Percentiles rank a stretch among this genome's conserved stretches.
Conservation (phyloP, 2,329 filamentous ascomycete species). For the Epichloe brachyelytri region DNA sequence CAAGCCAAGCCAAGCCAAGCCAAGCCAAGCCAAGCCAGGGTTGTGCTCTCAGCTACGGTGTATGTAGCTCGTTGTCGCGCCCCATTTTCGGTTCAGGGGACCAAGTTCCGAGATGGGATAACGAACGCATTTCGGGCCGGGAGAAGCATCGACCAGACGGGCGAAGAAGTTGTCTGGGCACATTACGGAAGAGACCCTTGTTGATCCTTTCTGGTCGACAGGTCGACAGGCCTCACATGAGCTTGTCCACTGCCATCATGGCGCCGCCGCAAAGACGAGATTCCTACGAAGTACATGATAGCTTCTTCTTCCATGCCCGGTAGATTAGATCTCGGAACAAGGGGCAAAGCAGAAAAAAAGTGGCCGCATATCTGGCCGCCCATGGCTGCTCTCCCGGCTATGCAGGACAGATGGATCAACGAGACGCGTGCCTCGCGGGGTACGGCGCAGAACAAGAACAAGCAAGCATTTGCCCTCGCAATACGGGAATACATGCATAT, state of each 20-base stretch:
- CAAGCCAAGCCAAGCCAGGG: no score
- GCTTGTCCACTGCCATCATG: neutral
- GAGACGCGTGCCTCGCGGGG: neutral
- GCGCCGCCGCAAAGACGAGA: neutral
- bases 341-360: neutral
- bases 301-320: neutral
- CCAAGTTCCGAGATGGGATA: neutral
- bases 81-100: neutral
- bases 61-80: neutral
- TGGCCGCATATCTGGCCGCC: constrained; percentile 1
- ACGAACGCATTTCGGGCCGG: no score
- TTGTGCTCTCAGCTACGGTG: neutral
- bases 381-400: constrained; percentile 1
- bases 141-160: no score
- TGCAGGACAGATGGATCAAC: constrained; percentile 1
- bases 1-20: no score
- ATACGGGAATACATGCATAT: neutral
- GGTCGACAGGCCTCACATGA: no score
- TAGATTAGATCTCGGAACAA: neutral
- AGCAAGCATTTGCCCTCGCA: neutral
- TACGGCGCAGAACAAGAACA: neutral
- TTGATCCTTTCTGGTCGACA: no score
- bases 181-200: no score
- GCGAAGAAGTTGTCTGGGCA: no score
- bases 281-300: no score